These are phyloP conservation scores for Fusarium sp. DNA, from an alignment of 2,329 filamentous ascomycete genomes.

Conservation along the genomic window DNA sequence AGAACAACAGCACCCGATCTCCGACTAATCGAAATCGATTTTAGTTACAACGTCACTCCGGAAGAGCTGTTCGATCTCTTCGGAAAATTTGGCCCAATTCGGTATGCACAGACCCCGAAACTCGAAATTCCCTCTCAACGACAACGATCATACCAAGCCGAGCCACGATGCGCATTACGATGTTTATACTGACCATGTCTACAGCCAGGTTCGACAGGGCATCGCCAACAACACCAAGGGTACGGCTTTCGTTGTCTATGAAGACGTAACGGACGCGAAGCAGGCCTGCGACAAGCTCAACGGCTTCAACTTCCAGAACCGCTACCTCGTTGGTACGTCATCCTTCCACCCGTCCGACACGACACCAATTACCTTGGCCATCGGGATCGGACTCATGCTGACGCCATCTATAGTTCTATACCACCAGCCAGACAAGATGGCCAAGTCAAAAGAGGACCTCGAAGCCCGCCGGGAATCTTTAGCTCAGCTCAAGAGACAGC, in stretches of 20 bases:
- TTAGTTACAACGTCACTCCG: conserved; percentile 96
- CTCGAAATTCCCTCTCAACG: conserved; percentile 7
- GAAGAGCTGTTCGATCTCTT: conserved; percentile 99
- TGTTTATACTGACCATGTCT: conserved; percentile 40
- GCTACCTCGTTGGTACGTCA: conserved; percentile 93
- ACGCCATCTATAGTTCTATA: conserved; percentile 62
- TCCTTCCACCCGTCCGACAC: neutral
- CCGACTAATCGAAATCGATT: conserved; percentile 65
- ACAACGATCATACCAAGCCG: conserved; percentile 16
- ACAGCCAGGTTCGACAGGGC: conserved; percentile 96
- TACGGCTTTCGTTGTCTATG: conserved; percentile 98
- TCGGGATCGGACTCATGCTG: conserved; percentile 21
- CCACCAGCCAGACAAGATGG: conserved; percentile 74
- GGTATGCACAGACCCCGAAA: conserved; percentile 66
- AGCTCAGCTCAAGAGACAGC: conserved; percentile 97
- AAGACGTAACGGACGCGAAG: conserved; percentile 99
- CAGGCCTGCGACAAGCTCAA: conserved; percentile 99
- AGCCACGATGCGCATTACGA: conserved; percentile 15
- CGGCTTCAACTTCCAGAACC: conserved; percentile 99
- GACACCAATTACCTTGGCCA: conserved; percentile 6
- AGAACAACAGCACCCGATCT: conserved; percentile 21
- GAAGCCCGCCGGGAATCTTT: conserved; percentile 94
- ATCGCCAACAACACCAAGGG: conserved; percentile 98
- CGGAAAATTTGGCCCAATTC: conserved; percentile 94
- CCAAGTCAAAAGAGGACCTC: conserved; percentile 91